Evolutionary conservation across 139 green algal genomes (phyloP).

Genomic region (Prasinococcaceae sp.): DNA sequence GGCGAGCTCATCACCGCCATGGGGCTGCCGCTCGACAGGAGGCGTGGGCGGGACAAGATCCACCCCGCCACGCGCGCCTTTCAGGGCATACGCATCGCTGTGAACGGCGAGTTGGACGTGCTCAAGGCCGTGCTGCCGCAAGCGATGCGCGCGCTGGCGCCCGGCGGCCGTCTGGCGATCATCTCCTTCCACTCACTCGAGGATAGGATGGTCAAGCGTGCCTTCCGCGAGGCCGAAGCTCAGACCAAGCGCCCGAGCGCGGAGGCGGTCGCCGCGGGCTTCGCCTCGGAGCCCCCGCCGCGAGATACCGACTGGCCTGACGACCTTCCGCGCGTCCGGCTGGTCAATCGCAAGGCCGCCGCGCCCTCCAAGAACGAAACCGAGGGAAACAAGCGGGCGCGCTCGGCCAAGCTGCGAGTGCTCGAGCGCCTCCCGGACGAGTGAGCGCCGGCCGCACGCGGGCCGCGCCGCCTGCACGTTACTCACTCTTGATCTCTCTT

Average conservation of each 20-base stretch:
- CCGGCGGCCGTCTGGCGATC: slow-evolving; percentile 61
- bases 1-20: slow-evolving; percentile 10
- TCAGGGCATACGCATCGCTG: slow-evolving; percentile 84
- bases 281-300: not conserved
- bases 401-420: too few relatives aligned
- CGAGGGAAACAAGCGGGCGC: too few relatives aligned
- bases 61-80: slow-evolving; percentile 86
- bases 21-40: slow-evolving; percentile 3
- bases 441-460: too few relatives aligned
- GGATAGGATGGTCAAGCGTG: slow-evolving; percentile 81
- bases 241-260: too few relatives aligned
- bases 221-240: slow-evolving; percentile 51
- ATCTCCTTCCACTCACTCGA: slow-evolving; percentile 94
- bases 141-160: slow-evolving; percentile 36
- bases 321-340: too few relatives aligned
- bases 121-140: slow-evolving; percentile 39
- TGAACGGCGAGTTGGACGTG: slow-evolving; percentile 75
- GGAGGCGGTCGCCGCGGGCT: too few relatives aligned
- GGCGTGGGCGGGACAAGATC: slow-evolving; percentile 28
- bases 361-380: too few relatives aligned
- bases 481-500: too few relatives aligned
- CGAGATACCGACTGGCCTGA: too few relatives aligned
- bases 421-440: too few relatives aligned
- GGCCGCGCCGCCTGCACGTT: too few relatives aligned
- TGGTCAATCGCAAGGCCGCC: too few relatives aligned